These are phyloP conservation scores for Trichopus zeylanicus DNA, from an alignment of 116 monocot genomes.

Conservation along the genomic window DNA sequence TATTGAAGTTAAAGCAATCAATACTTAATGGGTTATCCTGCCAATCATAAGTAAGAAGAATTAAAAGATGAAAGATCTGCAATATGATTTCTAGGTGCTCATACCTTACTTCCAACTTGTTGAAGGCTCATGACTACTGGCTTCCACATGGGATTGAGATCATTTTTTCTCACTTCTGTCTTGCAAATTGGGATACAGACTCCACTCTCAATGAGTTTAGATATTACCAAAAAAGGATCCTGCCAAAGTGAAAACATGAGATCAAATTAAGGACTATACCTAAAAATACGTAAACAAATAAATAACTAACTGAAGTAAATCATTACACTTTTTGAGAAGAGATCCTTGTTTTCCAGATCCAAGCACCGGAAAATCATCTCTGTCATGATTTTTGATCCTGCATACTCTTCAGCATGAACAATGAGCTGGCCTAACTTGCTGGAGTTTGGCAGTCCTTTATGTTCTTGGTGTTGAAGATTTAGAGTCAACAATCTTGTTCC, in stretches of 20 bases:
- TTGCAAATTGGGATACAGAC: constrained; percentile 70
- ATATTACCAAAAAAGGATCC: constrained; percentile 92
- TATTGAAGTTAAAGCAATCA: constrained; percentile 93
- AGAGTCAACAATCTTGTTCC: constrained; percentile 34
- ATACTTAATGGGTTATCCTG: constrained; percentile 84
- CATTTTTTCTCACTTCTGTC: constrained; percentile 88
- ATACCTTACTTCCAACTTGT: constrained; percentile 84
- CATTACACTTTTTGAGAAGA: constrained; percentile 93
- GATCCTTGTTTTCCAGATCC: constrained; percentile 80
- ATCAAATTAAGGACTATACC: no score
- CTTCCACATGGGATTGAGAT: constrained; percentile 87
- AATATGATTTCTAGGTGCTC: neutral
- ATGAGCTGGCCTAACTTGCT: constrained; percentile 53
- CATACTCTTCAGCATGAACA: constrained; percentile 62
- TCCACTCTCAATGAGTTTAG: constrained; percentile 58
- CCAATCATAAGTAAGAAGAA: constrained; percentile 10
- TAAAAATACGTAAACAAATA: constrained; percentile 1
- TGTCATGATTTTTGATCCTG: constrained; percentile 46
- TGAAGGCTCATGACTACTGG: constrained; percentile 70
- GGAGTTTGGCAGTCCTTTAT: constrained; percentile 15
- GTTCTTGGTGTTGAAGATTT: constrained; percentile 38
- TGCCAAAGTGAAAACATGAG: constrained; percentile 16
- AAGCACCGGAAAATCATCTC: constrained; percentile 70
- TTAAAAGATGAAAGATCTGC: neutral
- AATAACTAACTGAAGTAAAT: neutral